Conservation (phyloP, 2,329 filamentous ascomycete species). For the Cercospora zeina region DNA sequence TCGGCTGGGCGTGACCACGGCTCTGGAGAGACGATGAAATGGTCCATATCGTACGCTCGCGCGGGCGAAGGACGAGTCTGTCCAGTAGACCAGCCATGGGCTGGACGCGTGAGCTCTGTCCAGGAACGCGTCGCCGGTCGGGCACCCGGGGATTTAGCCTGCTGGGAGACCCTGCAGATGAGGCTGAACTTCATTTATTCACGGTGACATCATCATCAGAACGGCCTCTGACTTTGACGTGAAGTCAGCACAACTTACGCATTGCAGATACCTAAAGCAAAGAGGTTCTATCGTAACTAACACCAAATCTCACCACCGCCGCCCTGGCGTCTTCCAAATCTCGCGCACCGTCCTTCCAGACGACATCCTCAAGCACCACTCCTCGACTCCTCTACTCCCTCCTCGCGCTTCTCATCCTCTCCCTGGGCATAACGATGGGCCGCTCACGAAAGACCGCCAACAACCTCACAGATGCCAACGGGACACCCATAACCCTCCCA, state of each 20-base stretch:
- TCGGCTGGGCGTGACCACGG: not conserved
- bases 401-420: slow-evolving; percentile 17
- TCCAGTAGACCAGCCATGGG: not conserved
- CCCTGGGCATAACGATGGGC: slow-evolving; percentile 26
- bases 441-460: slow-evolving; percentile 18
- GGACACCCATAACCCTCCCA: slow-evolving; percentile 42
- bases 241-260: not conserved
- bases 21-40: not conserved
- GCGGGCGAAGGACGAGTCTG: not conserved
- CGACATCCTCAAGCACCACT: not conserved
- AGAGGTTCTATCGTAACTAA: not conserved
- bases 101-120: not conserved
- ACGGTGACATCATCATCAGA: not conserved
- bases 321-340: slow-evolving; percentile 10
- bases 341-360: not conserved
- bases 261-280: not conserved
- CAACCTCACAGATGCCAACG: slow-evolving; percentile 26
- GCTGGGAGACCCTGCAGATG: not conserved
- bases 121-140: not conserved
- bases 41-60: not conserved
- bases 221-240: not conserved
- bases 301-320: not conserved
- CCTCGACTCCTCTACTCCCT: slow-evolving; percentile 5
- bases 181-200: not conserved
- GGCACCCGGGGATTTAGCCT: not conserved